Evolutionary conservation across 2,329 filamentous ascomycete genomes (phyloP).

Genomic region (Aspergillus sergii): DNA sequence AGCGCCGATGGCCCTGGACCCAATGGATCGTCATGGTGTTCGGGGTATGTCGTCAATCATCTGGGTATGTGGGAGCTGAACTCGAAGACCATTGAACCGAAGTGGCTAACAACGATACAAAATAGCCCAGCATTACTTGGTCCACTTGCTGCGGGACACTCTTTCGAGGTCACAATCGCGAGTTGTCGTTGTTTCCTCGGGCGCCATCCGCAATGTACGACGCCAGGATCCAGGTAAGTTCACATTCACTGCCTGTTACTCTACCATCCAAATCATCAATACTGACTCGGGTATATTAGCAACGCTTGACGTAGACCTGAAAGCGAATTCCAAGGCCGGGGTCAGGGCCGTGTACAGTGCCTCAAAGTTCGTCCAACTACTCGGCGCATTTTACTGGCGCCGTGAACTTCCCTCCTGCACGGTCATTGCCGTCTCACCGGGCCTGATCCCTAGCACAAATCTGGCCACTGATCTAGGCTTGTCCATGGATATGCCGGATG

Average conservation of each 20-base stretch:
- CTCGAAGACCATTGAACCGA: neutral
- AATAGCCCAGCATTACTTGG: neutral
- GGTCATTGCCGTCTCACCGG: constrained; percentile 28
- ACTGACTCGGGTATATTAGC: neutral
- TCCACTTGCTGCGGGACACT: constrained; percentile 9
- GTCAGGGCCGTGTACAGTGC: constrained; percentile 24
- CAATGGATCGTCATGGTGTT: neutral
- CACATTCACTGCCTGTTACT: neutral
- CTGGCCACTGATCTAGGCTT: neutral
- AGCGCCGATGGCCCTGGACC: neutral
- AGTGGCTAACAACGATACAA: neutral
- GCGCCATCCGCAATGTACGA: constrained; percentile 25
- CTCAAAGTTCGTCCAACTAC: constrained; percentile 27
- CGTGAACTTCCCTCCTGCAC: constrained; percentile 24
- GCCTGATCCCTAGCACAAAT: neutral
- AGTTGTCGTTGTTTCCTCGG: constrained; percentile 28
- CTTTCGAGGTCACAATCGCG: constrained; percentile 23
- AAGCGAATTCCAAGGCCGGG: constrained; percentile 16
- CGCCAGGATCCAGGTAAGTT: constrained; percentile 24
- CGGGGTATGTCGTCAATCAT: neutral
- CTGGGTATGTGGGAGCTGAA: neutral
- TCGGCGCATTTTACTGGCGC: constrained; percentile 30
- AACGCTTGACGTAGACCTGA: neutral
- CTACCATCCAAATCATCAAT: neutral
- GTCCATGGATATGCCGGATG: constrained; percentile 1